Conservation (phyloP, 129 eudicot species). For the Centrapalus pauciflorus region DNA sequence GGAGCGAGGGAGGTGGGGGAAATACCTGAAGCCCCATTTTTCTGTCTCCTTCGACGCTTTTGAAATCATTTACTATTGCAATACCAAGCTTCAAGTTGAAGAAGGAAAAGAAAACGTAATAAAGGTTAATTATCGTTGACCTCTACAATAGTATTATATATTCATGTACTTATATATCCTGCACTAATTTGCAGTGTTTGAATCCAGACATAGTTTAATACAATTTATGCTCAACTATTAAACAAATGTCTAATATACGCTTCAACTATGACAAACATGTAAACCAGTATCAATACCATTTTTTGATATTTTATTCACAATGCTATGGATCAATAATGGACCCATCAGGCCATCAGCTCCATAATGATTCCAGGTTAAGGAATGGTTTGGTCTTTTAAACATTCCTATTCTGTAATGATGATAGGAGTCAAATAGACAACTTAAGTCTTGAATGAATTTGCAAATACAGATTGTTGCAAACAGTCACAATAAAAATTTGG, state of each 20-base stretch:
- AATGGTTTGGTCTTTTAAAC: background rate
- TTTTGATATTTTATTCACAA: too few relatives aligned
- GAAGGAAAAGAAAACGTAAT: background rate
- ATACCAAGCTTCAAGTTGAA: slow-evolving; percentile 69
- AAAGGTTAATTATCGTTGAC: background rate
- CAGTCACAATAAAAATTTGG: background rate
- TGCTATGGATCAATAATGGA: background rate
- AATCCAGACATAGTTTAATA: background rate
- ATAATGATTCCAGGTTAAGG: background rate
- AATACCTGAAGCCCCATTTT: slow-evolving; percentile 89
- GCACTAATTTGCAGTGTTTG: background rate
- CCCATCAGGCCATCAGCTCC: background rate
- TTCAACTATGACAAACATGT: background rate
- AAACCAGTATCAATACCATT: background rate
- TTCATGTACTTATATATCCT: background rate
- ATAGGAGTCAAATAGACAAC: background rate
- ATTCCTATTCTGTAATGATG: background rate
- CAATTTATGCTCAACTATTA: background rate
- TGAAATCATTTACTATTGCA: slow-evolving; percentile 93
- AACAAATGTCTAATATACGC: background rate
- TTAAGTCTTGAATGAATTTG: background rate
- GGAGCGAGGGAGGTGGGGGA: too few relatives aligned
- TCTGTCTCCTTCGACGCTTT: slow-evolving; percentile 94
- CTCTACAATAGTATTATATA: too few relatives aligned
- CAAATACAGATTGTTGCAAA: background rate